Evolutionary conservation across 148 eudicot genomes (phyloP), one percentile per base, ranked within the genome.

Genomic region (Rhododendron kiyosumense): DNA sequence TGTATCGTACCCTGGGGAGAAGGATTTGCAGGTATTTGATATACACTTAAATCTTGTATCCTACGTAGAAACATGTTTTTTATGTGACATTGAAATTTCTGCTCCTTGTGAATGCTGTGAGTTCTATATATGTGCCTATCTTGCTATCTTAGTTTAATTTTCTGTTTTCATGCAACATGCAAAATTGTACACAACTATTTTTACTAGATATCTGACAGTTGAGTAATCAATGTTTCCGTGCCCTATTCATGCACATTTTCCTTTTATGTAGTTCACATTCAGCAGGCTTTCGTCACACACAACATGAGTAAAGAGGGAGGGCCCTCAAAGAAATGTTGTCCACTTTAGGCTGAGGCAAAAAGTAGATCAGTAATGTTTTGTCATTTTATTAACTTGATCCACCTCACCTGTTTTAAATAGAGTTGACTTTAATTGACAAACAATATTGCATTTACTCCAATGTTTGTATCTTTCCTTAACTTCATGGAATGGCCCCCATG

Each of bases 1-100:
- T 87, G 88, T 92, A 85, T 92, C 94, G 79, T 97, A 93, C 86
- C 94, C 98, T 7, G 98, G 98, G 77, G 99, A 97, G 89, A 97
- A 93, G 84, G 93, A 95, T 91, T 90, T 97, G 88, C 99, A 95
- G 99, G 99, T 96, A 92, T 59, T 18, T 32, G 32, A 57, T 63
- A 18, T 81, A 74, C 15, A 30, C 61, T 26, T 83, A 3, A 71
- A 46, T 22, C n/a, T 57, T 48, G 30, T 45, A 38, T 34, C 67
- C 26, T 81, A 24, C 1, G 2, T 74, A 1, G 32, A 11, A 82
- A 30, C 32, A 38, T 48, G 69, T 28, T 88, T 71, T 79, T 79
- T 11, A 11, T 30, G 43, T 77, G 57, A 57, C 84, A 8, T 81
- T 81, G 67, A 78, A 54, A 24, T 59, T 63, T 84, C 69, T 82